These are phyloP conservation scores for Diplodia corticola DNA, from an alignment of 2,329 filamentous ascomycete genomes.

Conservation along the genomic window DNA sequence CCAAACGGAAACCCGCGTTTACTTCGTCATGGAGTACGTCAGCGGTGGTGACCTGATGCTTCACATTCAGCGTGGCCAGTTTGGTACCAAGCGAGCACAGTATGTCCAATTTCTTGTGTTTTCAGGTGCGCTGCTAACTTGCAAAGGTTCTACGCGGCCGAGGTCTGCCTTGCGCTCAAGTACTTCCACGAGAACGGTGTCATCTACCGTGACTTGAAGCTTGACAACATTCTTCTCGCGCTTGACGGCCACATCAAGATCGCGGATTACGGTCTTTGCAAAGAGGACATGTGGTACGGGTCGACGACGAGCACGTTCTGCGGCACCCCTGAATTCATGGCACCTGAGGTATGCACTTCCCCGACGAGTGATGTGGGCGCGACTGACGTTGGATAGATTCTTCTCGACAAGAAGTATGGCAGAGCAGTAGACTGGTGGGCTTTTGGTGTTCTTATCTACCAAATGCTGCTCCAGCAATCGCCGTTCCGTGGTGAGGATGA, in stretches of 20 bases:
- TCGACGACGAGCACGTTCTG: slow-evolving; percentile 97
- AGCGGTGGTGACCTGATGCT: slow-evolving; percentile 98
- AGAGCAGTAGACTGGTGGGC: slow-evolving; percentile 99
- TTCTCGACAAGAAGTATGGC: slow-evolving; percentile 97
- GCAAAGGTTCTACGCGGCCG: slow-evolving; percentile 86
- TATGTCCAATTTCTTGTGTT: slow-evolving; percentile 51
- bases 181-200: slow-evolving; percentile 99
- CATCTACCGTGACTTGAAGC: slow-evolving; percentile 83
- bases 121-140: slow-evolving; percentile 27
- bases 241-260: slow-evolving; percentile 98
- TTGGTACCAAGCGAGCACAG: slow-evolving; percentile 94
- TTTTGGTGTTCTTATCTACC: slow-evolving; percentile 97
- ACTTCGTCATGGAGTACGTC: slow-evolving; percentile 99
- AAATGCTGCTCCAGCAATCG: slow-evolving; percentile 98
- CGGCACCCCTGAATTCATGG: slow-evolving; percentile 99
- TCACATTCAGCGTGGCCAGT: slow-evolving; percentile 95
- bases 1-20: slow-evolving; percentile 96
- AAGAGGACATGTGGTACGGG: slow-evolving; percentile 99
- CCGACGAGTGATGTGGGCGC: not conserved
- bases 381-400: slow-evolving; percentile 60
- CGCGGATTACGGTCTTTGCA: slow-evolving; percentile 97
- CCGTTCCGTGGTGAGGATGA: slow-evolving; percentile 98
- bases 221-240: slow-evolving; percentile 88
- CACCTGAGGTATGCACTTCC: slow-evolving; percentile 71
- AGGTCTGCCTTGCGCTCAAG: slow-evolving; percentile 94